Conservation (phyloP, 768 basidiomycete genomes). For the Coprinellus aureogranulatus region DNA sequence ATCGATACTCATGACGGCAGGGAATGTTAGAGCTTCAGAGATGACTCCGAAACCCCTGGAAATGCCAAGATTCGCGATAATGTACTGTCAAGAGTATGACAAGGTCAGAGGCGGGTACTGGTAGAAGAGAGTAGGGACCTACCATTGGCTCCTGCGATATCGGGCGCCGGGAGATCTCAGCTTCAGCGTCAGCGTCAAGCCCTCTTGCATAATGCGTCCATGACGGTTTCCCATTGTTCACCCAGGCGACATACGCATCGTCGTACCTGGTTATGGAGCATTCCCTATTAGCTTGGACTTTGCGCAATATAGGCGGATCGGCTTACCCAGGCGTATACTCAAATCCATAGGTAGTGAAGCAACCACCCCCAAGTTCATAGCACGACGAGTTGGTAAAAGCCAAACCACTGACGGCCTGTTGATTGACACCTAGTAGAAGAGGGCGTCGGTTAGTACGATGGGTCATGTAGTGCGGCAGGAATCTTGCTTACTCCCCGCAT, state of each 20-base stretch:
- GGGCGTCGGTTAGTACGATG: slow-evolving; percentile 33
- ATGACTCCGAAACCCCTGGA: slow-evolving; percentile 67
- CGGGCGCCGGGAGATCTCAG: slow-evolving; percentile 55
- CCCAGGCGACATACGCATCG: slow-evolving; percentile 70
- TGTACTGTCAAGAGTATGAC: slow-evolving; percentile 40
- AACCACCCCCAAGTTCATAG: slow-evolving; percentile 47
- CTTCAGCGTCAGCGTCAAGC: slow-evolving; percentile 47
- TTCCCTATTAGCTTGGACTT: not conserved
- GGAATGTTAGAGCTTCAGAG: slow-evolving; percentile 51
- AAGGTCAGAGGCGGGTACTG: not conserved
- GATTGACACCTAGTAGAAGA: slow-evolving; percentile 39
- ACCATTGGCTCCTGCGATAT: slow-evolving; percentile 75
- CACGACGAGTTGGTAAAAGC: slow-evolving; percentile 62
- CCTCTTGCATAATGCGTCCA: slow-evolving; percentile 68
- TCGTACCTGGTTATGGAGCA: slow-evolving; percentile 25
- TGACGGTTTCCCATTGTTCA: slow-evolving; percentile 55
- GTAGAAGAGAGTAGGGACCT: slow-evolving; percentile 29
- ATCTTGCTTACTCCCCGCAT: slow-evolving; percentile 10
- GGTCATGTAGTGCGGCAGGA: slow-evolving; percentile 18
- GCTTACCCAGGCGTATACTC: slow-evolving; percentile 54
- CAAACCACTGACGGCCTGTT: slow-evolving; percentile 74
- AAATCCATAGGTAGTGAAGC: slow-evolving; percentile 41
- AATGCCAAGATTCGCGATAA: slow-evolving; percentile 71
- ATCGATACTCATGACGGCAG: slow-evolving; percentile 68
- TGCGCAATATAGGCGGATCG: too few relatives aligned